Conservation (phyloP, 176 grass and related monocot genomes). For the Juncus effusus region DNA sequence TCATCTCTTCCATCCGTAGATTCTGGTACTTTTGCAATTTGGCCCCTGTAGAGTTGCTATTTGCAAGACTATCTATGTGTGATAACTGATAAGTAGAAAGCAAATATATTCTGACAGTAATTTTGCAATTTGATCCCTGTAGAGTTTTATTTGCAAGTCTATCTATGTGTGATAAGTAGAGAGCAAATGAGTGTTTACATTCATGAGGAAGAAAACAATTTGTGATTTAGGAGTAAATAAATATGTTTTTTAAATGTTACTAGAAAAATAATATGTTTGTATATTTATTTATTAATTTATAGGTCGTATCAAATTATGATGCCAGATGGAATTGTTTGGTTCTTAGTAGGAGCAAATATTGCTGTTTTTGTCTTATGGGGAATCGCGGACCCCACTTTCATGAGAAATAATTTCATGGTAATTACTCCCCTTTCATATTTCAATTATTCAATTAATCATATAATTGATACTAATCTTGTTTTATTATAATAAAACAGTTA, state of each 20-base stretch:
- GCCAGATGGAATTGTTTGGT: conserved; percentile 36
- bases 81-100: too few relatives aligned
- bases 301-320: conserved; percentile 47
- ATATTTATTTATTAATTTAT: neutral
- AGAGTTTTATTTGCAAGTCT: too few relatives aligned
- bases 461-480: conserved; percentile 6
- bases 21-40: neutral
- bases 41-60: too few relatives aligned
- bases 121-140: too few relatives aligned
- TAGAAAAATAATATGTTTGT: too few relatives aligned
- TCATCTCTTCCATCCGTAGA: conserved; percentile 7
- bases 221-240: too few relatives aligned
- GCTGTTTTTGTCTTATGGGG: conserved; percentile 72
- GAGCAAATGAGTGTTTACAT: too few relatives aligned
- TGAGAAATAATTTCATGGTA: conserved; percentile 75
- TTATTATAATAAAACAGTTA: conserved; percentile 49
- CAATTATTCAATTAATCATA: conserved; percentile 13
- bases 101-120: too few relatives aligned
- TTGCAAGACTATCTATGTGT: too few relatives aligned
- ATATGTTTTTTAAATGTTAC: too few relatives aligned
- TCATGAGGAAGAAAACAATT: too few relatives aligned
- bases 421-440: neutral
- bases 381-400: conserved; percentile 53
- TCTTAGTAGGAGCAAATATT: conserved; percentile 58
- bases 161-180: too few relatives aligned